Conservation (phyloP, 805 yeast species). For the Starmerella sirachaensis region DNA sequence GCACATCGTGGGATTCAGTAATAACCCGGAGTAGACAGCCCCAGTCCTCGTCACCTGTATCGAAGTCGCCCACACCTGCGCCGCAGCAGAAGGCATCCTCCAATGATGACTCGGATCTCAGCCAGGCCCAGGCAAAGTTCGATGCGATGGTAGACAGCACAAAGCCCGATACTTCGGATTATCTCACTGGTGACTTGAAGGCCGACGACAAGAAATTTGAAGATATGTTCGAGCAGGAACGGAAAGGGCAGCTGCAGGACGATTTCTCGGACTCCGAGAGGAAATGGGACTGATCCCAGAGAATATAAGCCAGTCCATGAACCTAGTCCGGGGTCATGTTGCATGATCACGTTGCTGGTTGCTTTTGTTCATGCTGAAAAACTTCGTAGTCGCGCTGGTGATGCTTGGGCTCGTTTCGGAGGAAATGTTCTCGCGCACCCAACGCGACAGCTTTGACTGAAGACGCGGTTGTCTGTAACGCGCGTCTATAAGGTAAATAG, state of each 20-base stretch:
- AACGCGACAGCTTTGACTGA: conserved; percentile 50
- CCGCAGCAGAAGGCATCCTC: neutral
- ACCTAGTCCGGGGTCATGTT: too few species aligned
- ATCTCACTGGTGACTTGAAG: conserved; percentile 2
- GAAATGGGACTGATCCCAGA: too few species aligned
- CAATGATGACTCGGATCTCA: neutral
- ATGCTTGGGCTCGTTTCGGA: conserved; percentile 1
- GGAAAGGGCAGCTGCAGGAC: conserved; percentile 10
- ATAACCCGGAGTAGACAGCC: conserved; percentile 2
- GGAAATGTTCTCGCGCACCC: conserved; percentile 46
- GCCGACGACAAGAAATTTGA: conserved; percentile 18
- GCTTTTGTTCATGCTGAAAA: conserved; percentile 4
- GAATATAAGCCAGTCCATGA: too few species aligned
- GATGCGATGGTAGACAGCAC: conserved; percentile 1
- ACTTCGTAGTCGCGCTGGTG: conserved; percentile 7
- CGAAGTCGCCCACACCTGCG: neutral
- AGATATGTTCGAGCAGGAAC: conserved; percentile 18
- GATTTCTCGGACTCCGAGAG: conserved; percentile 20
- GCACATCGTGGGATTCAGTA: conserved; percentile 18
- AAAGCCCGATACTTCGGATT: neutral
- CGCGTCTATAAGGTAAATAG: conserved; percentile 56
- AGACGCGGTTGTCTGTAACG: conserved; percentile 42
- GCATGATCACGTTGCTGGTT: too few species aligned
- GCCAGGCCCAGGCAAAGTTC: neutral
- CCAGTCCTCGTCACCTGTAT: neutral